Evolutionary conservation across 257 asterid species (phyloP), one percentile per base, ranked within the genome.

Genomic region (Prunella vulgaris): DNA sequence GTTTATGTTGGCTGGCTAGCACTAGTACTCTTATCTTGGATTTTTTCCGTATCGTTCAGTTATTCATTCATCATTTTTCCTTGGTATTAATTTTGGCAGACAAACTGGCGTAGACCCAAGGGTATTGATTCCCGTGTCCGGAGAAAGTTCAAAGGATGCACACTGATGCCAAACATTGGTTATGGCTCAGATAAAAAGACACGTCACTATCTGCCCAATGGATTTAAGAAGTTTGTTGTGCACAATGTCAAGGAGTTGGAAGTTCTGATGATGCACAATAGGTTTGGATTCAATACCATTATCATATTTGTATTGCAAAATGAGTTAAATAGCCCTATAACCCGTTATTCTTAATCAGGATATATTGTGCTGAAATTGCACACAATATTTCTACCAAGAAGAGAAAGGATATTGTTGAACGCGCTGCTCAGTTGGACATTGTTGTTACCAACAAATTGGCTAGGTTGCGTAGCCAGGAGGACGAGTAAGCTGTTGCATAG

Each of bases 121-220:
- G 84, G 87, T 80, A 83, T 83, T 20, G 84, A 83, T 66, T 83
- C 87, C 9, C 83, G 84, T 25, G 87, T 83, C 8, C 49, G 87
- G 48, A 83, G 87, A 66, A 83, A 83, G 76, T 79, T 83, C 69
- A 79, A 83, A 48, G 87, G 84, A 60, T 76, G 75, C 69, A 78
- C 79, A 15, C 21, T 77, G 20, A 83, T 80, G 87, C 87, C 87
- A 8, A 83, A 83, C 73, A 83, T 83, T 38, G 87, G 84, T 46
- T 83, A 83, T 6, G 87, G 87, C 15, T 68, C 84, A 2, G 87
- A 83, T 79, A 83, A 77, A 76, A 82, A 74, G 54, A 82, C 87
- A 17, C 84, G 87, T 48, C 87, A 82, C 13, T 79, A 68, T 28
- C 87, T 83, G 7, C 84, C 87, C 12, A 83, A 83, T 33, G 83